Evolutionary conservation across 345 rosid species (phyloP).

Genomic region (Microcos paniculata): DNA sequence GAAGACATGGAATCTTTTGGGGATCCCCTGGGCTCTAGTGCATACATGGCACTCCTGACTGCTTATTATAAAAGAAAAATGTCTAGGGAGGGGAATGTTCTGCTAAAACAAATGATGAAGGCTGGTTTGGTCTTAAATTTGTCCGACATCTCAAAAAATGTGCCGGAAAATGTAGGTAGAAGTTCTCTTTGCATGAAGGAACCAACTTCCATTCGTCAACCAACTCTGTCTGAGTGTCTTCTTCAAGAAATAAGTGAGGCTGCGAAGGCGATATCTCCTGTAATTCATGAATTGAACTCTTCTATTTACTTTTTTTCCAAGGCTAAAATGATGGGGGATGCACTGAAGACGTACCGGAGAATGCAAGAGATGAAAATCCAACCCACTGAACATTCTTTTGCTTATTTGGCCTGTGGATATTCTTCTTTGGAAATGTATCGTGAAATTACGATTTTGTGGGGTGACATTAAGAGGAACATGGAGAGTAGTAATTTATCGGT

Average conservation of each 20-base stretch:
- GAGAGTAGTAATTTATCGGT: conserved; percentile 32
- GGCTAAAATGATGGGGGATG: conserved; percentile 82
- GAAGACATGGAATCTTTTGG: conserved; percentile 69
- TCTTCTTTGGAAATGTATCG: conserved; percentile 66
- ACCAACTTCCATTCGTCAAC: conserved; percentile 22
- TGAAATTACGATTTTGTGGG: conserved; percentile 75
- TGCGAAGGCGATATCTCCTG: conserved; percentile 32
- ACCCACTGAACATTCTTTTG: conserved; percentile 60
- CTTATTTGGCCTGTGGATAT: conserved; percentile 48
- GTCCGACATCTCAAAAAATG: conserved; percentile 26
- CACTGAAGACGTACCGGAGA: conserved; percentile 50
- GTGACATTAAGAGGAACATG: conserved; percentile 70
- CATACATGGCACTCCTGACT: conserved; percentile 45
- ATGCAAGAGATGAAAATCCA: conserved; percentile 50
- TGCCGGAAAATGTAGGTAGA: conserved; percentile 30
- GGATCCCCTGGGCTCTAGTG: conserved; percentile 28
- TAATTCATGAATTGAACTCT: conserved; percentile 57
- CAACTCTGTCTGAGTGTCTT: conserved; percentile 43
- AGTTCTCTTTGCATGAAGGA: conserved; percentile 11
- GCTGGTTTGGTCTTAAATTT: conserved; percentile 37
- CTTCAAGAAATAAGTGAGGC: conserved; percentile 39
- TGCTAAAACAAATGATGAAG: conserved; percentile 55
- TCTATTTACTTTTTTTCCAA: conserved; percentile 80
- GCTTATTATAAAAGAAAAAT: conserved; percentile 53
- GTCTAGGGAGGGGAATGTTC: conserved; percentile 62